phyloP scores from a whole-genome alignment of 805 yeast genomes.

The Zygotorulaspora sp. region DNA sequence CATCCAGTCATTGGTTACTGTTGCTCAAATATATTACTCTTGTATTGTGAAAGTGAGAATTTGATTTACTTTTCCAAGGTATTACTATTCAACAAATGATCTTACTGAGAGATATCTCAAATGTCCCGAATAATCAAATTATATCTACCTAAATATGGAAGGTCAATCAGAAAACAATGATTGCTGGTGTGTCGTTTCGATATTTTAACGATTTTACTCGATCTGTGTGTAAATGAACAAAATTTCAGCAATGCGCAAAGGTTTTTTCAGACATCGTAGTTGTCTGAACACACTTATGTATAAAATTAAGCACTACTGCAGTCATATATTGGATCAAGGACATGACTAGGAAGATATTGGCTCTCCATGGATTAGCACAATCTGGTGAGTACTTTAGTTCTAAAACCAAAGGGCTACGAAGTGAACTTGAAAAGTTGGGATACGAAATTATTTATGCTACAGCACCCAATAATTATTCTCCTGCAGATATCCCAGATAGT shows the following conservation, averaged over 20 bases:
- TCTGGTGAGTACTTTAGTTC: slow-evolving; percentile 73
- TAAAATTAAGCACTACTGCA: too few species aligned
- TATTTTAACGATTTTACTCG: too few species aligned
- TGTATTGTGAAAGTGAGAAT: too few species aligned
- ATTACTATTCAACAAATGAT: not conserved
- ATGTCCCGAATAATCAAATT: too few species aligned
- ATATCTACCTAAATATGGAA: too few species aligned
- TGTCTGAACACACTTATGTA: too few species aligned
- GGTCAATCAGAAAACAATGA: too few species aligned
- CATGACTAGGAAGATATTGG: slow-evolving; percentile 52
- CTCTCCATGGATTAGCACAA: slow-evolving; percentile 89
- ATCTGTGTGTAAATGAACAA: too few species aligned
- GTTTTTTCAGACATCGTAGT: not conserved
- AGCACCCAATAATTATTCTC: slow-evolving; percentile 63
- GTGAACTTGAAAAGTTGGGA: slow-evolving; percentile 53
- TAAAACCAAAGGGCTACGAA: slow-evolving; percentile 81
- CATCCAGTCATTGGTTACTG: slow-evolving; percentile 30
- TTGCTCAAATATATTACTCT: too few species aligned
- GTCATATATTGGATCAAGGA: too few species aligned
- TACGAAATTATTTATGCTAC: slow-evolving; percentile 69
- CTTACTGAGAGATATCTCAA: not conserved
- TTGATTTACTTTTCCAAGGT: too few species aligned
- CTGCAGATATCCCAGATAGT: slow-evolving; percentile 60
- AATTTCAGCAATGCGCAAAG: not conserved
- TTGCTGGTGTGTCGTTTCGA: too few species aligned